phyloP scores from a whole-genome alignment of 1,284 basidiomycete genomes.

The Anthracocystis walkeri region DNA sequence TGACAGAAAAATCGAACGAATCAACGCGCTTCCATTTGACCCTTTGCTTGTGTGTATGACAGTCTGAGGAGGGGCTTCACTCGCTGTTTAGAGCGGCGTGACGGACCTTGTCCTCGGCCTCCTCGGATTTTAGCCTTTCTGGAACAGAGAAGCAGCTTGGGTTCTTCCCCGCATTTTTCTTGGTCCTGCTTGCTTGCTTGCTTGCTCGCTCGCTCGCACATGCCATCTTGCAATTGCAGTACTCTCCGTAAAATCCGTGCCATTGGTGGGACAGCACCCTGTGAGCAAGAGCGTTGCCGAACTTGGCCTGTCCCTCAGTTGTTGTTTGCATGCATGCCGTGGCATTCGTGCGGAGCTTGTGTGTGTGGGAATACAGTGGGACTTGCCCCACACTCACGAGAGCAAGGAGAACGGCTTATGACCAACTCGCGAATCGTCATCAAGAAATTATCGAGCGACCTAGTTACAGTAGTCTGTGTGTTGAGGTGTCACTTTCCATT shows the following conservation, averaged over 20 bases:
- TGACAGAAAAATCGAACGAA: slow-evolving; percentile 9
- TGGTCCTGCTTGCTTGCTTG: not conserved
- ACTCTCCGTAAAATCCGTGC: too few species aligned
- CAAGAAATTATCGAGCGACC: not conserved
- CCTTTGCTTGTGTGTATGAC: too few species aligned
- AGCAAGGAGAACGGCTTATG: not conserved
- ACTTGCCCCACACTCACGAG: slow-evolving; percentile 4
- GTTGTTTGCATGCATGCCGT: not conserved
- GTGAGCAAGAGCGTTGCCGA: too few species aligned
- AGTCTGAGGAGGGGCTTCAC: too few species aligned
- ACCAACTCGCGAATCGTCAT: slow-evolving; percentile 18
- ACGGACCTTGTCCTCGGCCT: slow-evolving; percentile 37
- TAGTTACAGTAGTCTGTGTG: too few species aligned
- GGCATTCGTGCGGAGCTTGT: not conserved
- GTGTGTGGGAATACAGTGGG: not conserved
- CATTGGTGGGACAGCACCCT: too few species aligned
- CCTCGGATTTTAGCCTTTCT: slow-evolving; percentile 37
- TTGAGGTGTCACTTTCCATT: not conserved
- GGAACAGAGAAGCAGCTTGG: too few species aligned
- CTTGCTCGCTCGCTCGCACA: not conserved
- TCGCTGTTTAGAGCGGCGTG: not conserved
- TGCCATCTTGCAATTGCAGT: too few species aligned
- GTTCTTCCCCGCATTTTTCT: slow-evolving; percentile 21
- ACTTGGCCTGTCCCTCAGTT: not conserved
- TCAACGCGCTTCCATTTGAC: slow-evolving; percentile 13